Conservation (phyloP, 2,329 filamentous ascomycete genomes). For the Camptophora hylomeconis region DNA sequence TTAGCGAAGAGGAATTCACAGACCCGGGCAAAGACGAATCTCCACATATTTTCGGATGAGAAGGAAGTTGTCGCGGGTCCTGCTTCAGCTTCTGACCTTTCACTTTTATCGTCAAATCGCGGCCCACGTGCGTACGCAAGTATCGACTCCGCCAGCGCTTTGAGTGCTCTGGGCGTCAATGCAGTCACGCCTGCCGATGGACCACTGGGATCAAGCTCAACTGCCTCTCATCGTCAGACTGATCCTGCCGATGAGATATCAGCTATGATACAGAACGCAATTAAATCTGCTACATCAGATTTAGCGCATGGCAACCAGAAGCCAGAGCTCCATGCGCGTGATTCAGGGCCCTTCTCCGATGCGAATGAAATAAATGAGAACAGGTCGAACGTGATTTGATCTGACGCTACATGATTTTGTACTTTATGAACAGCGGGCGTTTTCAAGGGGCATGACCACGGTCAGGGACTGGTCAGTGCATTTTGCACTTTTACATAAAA, state of each 20-base stretch:
- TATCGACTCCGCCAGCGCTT: constrained; percentile 1
- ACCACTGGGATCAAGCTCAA: constrained; percentile 3
- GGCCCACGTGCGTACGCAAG: background rate
- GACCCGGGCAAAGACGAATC: constrained; percentile 7
- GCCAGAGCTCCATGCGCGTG: constrained; percentile 18
- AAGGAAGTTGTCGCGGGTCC: constrained; percentile 11
- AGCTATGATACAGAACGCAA: constrained; percentile 20
- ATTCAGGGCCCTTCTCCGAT: constrained; percentile 31
- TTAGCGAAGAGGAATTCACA: constrained; percentile 15
- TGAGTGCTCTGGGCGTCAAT: constrained; percentile 14
- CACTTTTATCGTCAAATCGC: background rate
- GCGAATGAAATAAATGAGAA: constrained; percentile 26
- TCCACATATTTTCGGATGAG: constrained; percentile 12
- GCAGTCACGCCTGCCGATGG: constrained; percentile 8
- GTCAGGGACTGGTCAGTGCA: no score
- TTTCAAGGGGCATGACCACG: no score
- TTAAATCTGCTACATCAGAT: constrained; percentile 16
- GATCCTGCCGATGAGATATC: constrained; percentile 21
- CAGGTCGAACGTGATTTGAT: no score
- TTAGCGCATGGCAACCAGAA: constrained; percentile 7
- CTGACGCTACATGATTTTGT: no score
- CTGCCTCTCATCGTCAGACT: constrained; percentile 14
- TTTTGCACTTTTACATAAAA: no score
- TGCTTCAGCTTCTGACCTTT: constrained; percentile 1
- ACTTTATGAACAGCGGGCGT: no score